Conservation (phyloP, 805 yeast species). For the Wickerhamomyces chaumierensis region DNA sequence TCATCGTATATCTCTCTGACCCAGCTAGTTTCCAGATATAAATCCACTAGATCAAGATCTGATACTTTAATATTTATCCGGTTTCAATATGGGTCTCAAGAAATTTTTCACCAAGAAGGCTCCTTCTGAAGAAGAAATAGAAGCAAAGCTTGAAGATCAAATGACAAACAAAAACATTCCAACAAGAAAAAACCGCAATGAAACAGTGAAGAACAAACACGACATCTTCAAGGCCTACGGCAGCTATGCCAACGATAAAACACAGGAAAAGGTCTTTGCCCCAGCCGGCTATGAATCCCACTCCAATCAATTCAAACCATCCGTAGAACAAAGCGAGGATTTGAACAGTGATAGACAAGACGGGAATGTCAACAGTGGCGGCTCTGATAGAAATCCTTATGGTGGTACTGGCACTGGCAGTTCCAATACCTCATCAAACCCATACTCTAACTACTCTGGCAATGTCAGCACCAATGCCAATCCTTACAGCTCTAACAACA, state of each 20-base stretch:
- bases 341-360: constrained; percentile 5
- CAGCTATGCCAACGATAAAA: constrained; percentile 31
- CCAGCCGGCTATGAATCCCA: constrained; percentile 27
- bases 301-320: constrained; percentile 8
- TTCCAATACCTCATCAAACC: constrained; percentile 1
- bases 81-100: constrained; percentile 34
- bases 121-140: constrained; percentile 32
- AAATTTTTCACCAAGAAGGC: constrained; percentile 33
- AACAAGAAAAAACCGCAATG: constrained; percentile 23
- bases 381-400: no score
- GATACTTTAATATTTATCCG: neutral
- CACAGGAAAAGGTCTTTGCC: constrained; percentile 24
- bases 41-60: no score
- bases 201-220: constrained; percentile 18
- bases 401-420: neutral
- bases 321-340: constrained; percentile 5
- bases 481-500: neutral
- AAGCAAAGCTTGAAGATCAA: constrained; percentile 28
- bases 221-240: constrained; percentile 37
- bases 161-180: constrained; percentile 32
- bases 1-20: no score
- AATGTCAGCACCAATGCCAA: neutral
- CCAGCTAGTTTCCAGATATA: no score
- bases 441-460: neutral
- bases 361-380: neutral